Base-by-base conservation (phyloP, 208 protist genomes). In the Leptomonas pyrrhocoris region DNA sequence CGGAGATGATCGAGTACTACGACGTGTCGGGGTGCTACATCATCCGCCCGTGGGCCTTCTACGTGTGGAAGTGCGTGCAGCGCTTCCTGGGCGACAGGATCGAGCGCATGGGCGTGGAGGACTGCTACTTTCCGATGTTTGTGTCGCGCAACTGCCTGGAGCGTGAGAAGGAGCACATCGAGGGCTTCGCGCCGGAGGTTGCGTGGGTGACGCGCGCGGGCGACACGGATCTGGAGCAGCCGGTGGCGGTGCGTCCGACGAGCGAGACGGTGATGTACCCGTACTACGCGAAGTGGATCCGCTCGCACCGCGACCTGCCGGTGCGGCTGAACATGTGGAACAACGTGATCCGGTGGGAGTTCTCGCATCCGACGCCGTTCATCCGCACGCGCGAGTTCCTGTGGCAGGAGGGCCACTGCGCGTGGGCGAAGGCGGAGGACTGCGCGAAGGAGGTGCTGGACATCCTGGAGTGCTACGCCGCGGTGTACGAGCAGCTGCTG, bases 201-300 rank as follows among this genome's bases (percentile, higher is more conserved):
- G 91, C 92, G 51, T 98, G 94, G 94, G 92, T 97, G 59, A 96
- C 93, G 48, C 85, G 81, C 69, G 89, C 85, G 42, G 93, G 93
- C 61, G 83, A 95, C n/a, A 86, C 79, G 19, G 92, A 96, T 27
- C 73, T 97, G 27, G 86, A 94, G 28, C 85, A 99, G 64, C 98
- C 97, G 46, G 96, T 99, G 63, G 99, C 98, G 19, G 94, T 99
- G 67, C 98, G 99, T 56, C 99, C 99, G 30, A 99, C 99, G 21
- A 98, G 91, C 61, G 99, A 99, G 92, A 99, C 99, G 25, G 93
- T 99, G 51, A 99, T 99, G 98, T 99, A 99, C 83, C 97, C 98
- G 30, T 88, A 95, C 54, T 99, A 97, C 78, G 87, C 86, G 63
- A 98, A 98, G 79, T 99, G 98, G 98, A 98, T 99, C 66, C 93